Conservation (phyloP, 257 asterid species). For the Fraxinus excelsior region DNA sequence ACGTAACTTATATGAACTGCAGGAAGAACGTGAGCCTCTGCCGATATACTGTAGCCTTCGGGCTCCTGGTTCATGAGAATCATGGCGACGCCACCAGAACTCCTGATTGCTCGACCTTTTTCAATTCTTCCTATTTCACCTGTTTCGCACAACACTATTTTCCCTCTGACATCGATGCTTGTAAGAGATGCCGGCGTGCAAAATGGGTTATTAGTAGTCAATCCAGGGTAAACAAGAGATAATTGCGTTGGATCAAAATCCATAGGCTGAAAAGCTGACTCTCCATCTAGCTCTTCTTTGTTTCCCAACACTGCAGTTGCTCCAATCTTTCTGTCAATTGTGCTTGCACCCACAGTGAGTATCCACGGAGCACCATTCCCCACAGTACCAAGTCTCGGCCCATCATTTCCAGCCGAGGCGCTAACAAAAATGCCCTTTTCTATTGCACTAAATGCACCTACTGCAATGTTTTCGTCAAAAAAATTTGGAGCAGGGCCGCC, state of each 20-base stretch:
- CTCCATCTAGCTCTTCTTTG: slow-evolving; percentile 24
- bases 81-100: slow-evolving; percentile 38
- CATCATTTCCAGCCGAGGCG: slow-evolving; percentile 35
- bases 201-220: neutral
- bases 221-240: slow-evolving; percentile 7
- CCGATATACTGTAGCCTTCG: slow-evolving; percentile 14
- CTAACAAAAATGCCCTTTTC: slow-evolving; percentile 37
- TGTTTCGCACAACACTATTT: slow-evolving; percentile 38
- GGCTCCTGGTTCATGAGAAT: slow-evolving; percentile 27
- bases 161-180: slow-evolving; percentile 35
- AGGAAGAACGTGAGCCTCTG: slow-evolving; percentile 35
- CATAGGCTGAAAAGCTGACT: slow-evolving; percentile 32
- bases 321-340: too few species aligned
- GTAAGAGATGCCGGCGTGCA: slow-evolving; percentile 13
- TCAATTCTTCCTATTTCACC: slow-evolving; percentile 7
- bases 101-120: slow-evolving; percentile 24
- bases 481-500: neutral
- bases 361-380: slow-evolving; percentile 43
- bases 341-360: slow-evolving; percentile 35
- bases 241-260: slow-evolving; percentile 3
- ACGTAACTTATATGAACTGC: slow-evolving; percentile 33
- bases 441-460: slow-evolving; percentile 32
- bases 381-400: slow-evolving; percentile 12
- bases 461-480: slow-evolving; percentile 16
- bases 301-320: too few species aligned